These are phyloP conservation scores for Trichosporon sp. DNA, from an alignment of 1,284 basidiomycete species.

Conservation along the genomic window DNA sequence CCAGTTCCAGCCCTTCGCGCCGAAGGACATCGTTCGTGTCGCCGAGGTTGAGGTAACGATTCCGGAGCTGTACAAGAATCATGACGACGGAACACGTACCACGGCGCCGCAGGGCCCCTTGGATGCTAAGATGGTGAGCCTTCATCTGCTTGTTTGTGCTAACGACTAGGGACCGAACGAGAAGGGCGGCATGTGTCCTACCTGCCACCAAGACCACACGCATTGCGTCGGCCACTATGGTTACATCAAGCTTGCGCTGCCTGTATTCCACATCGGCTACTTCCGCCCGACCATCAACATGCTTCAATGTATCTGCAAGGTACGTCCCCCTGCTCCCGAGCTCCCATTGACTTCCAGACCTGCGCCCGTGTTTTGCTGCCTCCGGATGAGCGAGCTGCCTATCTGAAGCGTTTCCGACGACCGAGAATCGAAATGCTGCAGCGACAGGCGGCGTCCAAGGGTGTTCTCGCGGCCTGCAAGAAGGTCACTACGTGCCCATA, in stretches of 20 bases:
- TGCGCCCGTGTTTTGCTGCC: slow-evolving; percentile 92
- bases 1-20: slow-evolving; percentile 85
- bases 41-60: slow-evolving; percentile 92
- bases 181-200: slow-evolving; percentile 87
- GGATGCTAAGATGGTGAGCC: slow-evolving; percentile 71
- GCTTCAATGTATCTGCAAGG: slow-evolving; percentile 94
- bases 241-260: slow-evolving; percentile 91
- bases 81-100: slow-evolving; percentile 49
- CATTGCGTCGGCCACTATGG: slow-evolving; percentile 98
- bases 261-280: slow-evolving; percentile 97
- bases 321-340: slow-evolving; percentile 32
- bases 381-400: slow-evolving; percentile 76
- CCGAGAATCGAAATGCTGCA: slow-evolving; percentile 91
- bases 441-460: slow-evolving; percentile 75
- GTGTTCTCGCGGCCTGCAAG: slow-evolving; percentile 81
- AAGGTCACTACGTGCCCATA: slow-evolving; percentile 91
- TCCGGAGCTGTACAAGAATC: slow-evolving; percentile 73
- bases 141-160: slow-evolving; percentile 4
- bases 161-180: slow-evolving; percentile 79
- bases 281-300: slow-evolving; percentile 93
- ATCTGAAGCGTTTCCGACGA: slow-evolving; percentile 81
- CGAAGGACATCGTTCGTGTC: slow-evolving; percentile 87
- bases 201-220: slow-evolving; percentile 84
- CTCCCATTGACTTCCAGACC: slow-evolving; percentile 54
- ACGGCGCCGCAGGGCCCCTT: slow-evolving; percentile 89